A percentile compares a stretch with the other conserved stretches of the same genome.
Conservation (phyloP, 78 protist genomes). For the Isochrysis galbana region DNA sequence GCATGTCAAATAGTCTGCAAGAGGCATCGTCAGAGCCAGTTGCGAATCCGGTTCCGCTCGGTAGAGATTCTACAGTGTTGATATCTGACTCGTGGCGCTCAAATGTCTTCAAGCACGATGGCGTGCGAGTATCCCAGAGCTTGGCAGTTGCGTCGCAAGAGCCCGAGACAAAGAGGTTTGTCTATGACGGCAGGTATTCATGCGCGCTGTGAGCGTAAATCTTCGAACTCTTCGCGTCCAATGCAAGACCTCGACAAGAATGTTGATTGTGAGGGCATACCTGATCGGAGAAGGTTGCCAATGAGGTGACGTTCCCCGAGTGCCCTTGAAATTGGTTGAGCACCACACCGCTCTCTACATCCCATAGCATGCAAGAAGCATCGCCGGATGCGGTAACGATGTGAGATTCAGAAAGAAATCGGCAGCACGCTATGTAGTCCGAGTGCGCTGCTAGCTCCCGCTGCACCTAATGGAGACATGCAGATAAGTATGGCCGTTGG, state of each 20-base stretch:
- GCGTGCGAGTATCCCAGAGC: slow-evolving; percentile 87
- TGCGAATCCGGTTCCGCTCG: slow-evolving; percentile 45
- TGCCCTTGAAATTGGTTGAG: slow-evolving; percentile 78
- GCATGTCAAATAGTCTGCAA: slow-evolving; percentile 92
- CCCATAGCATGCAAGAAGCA: slow-evolving; percentile 91
- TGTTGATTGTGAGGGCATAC: too few relatives aligned
- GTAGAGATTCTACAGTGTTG: slow-evolving; percentile 85
- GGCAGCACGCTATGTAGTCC: slow-evolving; percentile 91
- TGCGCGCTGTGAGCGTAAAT: too few relatives aligned
- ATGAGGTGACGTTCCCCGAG: slow-evolving; percentile 90
- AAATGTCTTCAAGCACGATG: slow-evolving; percentile 83
- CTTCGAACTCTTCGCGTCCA: too few relatives aligned
- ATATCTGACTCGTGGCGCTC: slow-evolving; percentile 93
- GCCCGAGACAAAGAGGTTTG: slow-evolving; percentile 85
- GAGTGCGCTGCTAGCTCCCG: slow-evolving; percentile 44
- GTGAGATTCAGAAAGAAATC: slow-evolving; percentile 79
- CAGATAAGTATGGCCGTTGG: too few relatives aligned
- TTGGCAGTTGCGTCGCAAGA: slow-evolving; percentile 87
- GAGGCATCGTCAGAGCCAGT: slow-evolving; percentile 92
- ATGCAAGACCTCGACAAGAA: too few relatives aligned
- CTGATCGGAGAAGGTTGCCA: too few relatives aligned
- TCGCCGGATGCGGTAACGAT: slow-evolving; percentile 89
- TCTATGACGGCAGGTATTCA: background rate
- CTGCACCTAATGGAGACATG: too few relatives aligned
- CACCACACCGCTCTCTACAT: slow-evolving; percentile 80